phyloP scores from a whole-genome alignment of 495 filamentous ascomycete species.

The Talaromyces nanjingensis region DNA sequence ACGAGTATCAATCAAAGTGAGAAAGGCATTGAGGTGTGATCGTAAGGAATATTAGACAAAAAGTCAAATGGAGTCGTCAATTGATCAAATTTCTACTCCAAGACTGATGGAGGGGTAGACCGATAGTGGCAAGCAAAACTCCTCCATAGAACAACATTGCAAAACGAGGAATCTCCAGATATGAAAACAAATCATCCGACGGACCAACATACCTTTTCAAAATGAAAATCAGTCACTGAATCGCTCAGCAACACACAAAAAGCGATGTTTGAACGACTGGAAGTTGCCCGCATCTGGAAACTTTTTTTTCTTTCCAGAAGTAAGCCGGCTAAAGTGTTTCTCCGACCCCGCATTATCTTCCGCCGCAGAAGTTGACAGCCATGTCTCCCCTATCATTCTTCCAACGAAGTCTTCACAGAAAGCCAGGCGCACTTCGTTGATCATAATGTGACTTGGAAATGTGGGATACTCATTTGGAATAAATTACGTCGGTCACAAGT shows the following conservation, averaged over 20 bases:
- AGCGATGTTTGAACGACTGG: not conserved
- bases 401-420: not conserved
- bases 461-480: not conserved
- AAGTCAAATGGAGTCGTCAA: not conserved
- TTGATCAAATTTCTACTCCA: not conserved
- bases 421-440: not conserved
- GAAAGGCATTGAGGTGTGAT: not conserved
- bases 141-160: not conserved
- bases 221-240: not conserved
- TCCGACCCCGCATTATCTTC: conserved; percentile 8
- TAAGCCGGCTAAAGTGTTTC: conserved; percentile 5
- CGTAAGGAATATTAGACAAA: not conserved
- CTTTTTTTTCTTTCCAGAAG: conserved; percentile 4
- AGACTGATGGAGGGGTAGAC: not conserved
- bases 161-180: not conserved
- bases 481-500: not conserved
- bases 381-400: not conserved
- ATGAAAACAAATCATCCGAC: not conserved
- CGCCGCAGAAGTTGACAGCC: not conserved
- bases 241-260: not conserved
- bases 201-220: not conserved
- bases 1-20: not conserved
- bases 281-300: conserved; percentile 3
- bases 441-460: not conserved
- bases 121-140: not conserved